Evolutionary conservation across 345 rosid genomes (phyloP), one percentile per base, ranked within the genome.

Genomic region (Gossypium mustelinum): DNA sequence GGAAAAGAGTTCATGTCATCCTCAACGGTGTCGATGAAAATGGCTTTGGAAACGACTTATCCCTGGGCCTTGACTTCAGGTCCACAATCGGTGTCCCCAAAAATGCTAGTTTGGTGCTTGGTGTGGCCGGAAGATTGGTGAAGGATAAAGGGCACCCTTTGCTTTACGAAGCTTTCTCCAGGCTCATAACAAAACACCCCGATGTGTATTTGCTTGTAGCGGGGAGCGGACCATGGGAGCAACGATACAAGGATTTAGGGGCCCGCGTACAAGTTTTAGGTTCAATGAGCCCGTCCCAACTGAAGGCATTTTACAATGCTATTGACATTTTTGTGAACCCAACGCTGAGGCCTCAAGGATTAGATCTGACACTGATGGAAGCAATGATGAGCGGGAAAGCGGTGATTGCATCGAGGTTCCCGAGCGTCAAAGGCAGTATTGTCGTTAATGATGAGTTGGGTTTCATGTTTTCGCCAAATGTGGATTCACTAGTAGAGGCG

Each of bases 371-470:
- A 2, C 82, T 92, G 27, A 89, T 90, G 98, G 99, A 93, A 76
- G 98, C 96, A 0, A 95, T 95, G 99, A 81, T 93, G 89, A 88
- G 93, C 69, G 98, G 99, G 39, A 95, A 83, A 74, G 88, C 99
- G 3, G 89, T 95, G 1, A 86, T 91, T 93, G 97, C 98, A 0
- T 91, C 98, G 0, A 89, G 96, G 72, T 95, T 89, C 48, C 91
- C 99, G 0, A 95, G 99, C 72, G 93, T 95, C 27, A 91, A 89
- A 81, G 92, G 97, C 7, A 95, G 89, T 5, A 80, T 95, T 43
- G 88, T 95, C 1, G 98, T 95, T 34, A 87, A 90, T 14, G 93
- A 90, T 60, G 96, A 89, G 85, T 87, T 90, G 47, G 99, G 99
- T 54, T 93, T 85, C 82, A 82, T 86, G 94, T 95, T 95, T 83